phyloP scores from a whole-genome alignment of 805 yeast species.

The Candida ficus region DNA sequence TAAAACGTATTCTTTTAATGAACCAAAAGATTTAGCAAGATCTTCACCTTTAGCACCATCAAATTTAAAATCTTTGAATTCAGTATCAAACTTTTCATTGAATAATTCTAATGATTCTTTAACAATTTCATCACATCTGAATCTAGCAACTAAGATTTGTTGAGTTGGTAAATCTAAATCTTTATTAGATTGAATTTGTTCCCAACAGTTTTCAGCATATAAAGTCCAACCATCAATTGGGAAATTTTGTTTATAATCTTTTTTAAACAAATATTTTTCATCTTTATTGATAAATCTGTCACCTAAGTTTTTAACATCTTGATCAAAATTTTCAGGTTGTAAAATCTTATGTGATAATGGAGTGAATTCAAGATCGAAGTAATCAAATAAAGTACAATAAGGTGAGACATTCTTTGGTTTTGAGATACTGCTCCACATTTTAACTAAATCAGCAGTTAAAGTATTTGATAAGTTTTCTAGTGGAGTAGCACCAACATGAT shows the following conservation, averaged over 20 bases:
- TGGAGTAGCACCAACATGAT: constrained; percentile 86
- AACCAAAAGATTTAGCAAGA: no score
- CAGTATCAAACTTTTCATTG: constrained; percentile 6
- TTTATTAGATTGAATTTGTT: constrained; percentile 86
- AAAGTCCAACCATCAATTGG: constrained; percentile 97
- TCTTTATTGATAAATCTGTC: constrained; percentile 43
- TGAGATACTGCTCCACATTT: constrained; percentile 71
- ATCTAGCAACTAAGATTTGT: constrained; percentile 89
- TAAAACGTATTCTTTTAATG: no score
- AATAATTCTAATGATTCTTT: constrained; percentile 29
- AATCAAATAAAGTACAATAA: constrained; percentile 57
- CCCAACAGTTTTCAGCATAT: constrained; percentile 90
- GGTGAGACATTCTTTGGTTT: constrained; percentile 61
- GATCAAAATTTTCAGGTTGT: constrained; percentile 64
- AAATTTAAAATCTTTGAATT: constrained; percentile 9
- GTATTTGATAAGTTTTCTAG: constrained; percentile 64
- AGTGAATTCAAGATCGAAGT: constrained; percentile 79
- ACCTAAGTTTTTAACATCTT: constrained; percentile 59
- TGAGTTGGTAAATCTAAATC: constrained; percentile 96
- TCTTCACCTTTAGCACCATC: constrained; percentile 16
- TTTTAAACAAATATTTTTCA: constrained; percentile 44
- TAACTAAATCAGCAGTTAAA: constrained; percentile 61
- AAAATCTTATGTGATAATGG: constrained; percentile 82
- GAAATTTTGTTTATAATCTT: constrained; percentile 72
- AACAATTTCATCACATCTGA: constrained; percentile 88